Evolutionary conservation across 352 stramenopile genomes (phyloP).

Genomic region (Pythium graminicola): DNA sequence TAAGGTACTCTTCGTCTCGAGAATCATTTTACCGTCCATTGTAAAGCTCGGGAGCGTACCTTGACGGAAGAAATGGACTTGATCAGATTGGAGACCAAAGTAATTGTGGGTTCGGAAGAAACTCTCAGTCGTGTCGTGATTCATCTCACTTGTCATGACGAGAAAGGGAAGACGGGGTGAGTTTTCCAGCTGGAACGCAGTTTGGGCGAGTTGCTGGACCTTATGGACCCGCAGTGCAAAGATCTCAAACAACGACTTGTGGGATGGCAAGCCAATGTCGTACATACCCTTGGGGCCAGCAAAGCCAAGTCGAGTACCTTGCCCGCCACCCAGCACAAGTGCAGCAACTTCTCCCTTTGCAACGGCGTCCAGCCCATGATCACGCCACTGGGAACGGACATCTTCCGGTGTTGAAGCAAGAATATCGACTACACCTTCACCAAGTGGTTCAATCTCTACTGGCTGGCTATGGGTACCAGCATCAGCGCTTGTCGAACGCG

Average conservation of each 20-base stretch:
- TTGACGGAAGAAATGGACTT: slow-evolving; percentile 97
- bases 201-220: slow-evolving; percentile 36
- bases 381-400: slow-evolving; percentile 29
- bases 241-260: slow-evolving; percentile 92
- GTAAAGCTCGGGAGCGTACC: slow-evolving; percentile 95
- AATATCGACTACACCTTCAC: slow-evolving; percentile 38
- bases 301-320: slow-evolving; percentile 97
- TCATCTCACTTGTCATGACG: slow-evolving; percentile 97
- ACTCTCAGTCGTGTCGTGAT: slow-evolving; percentile 88
- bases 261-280: slow-evolving; percentile 88
- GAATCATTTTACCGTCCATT: slow-evolving; percentile 93
- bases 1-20: slow-evolving; percentile 81
- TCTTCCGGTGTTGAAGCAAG: slow-evolving; percentile 25
- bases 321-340: slow-evolving; percentile 92
- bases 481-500: slow-evolving; percentile 32
- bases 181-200: neutral
- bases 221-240: slow-evolving; percentile 88
- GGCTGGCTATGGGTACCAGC: slow-evolving; percentile 7
- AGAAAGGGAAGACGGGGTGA: slow-evolving; percentile 68
- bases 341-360: slow-evolving; percentile 84
- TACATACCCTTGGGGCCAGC: slow-evolving; percentile 94
- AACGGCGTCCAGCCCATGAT: slow-evolving; percentile 75
- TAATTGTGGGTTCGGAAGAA: slow-evolving; percentile 89
- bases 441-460: slow-evolving; percentile 33
- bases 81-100: slow-evolving; percentile 86